phyloP scores from a whole-genome alignment of 352 stramenopile species.

The Globisporangium nagaii region DNA sequence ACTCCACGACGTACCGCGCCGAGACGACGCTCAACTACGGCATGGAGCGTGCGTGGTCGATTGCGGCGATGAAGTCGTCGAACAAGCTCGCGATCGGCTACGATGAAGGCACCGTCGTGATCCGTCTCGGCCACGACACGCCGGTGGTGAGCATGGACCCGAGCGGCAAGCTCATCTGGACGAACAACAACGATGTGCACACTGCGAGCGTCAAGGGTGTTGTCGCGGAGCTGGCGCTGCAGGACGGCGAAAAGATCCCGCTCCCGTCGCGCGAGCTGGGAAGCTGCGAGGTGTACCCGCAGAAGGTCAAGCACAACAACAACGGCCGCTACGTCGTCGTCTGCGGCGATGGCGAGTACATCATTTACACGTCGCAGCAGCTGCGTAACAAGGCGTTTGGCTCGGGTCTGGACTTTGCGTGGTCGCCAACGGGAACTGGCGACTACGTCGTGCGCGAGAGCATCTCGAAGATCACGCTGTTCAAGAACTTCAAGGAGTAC shows the following conservation, averaged over 20 bases:
- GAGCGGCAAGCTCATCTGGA: conserved; percentile 97
- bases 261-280: conserved; percentile 91
- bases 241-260: conserved; percentile 88
- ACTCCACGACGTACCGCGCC: conserved; percentile 92
- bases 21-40: conserved; percentile 99
- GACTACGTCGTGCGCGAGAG: conserved; percentile 99
- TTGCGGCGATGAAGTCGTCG: conserved; percentile 72
- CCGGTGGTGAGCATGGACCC: conserved; percentile 97
- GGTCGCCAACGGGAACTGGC: conserved; percentile 94
- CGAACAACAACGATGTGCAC: conserved; percentile 97
- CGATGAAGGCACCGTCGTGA: conserved; percentile 93
- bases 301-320: conserved; percentile 98
- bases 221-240: conserved; percentile 62
- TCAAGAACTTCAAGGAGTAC: conserved; percentile 99
- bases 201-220: conserved; percentile 91
- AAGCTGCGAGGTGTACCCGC: conserved; percentile 97
- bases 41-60: conserved; percentile 97
- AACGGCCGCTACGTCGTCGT: conserved; percentile 98
- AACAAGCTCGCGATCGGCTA: conserved; percentile 95
- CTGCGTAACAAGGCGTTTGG: conserved; percentile 96
- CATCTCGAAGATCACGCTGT: conserved; percentile 95
- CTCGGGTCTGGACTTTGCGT: conserved; percentile 97
- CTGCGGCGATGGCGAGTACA: conserved; percentile 99
- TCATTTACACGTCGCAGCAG: conserved; percentile 99
- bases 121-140: conserved; percentile 97